Evolutionary conservation across 164 flowering plant genomes (phyloP).

Genomic region (Malania oleifera): DNA sequence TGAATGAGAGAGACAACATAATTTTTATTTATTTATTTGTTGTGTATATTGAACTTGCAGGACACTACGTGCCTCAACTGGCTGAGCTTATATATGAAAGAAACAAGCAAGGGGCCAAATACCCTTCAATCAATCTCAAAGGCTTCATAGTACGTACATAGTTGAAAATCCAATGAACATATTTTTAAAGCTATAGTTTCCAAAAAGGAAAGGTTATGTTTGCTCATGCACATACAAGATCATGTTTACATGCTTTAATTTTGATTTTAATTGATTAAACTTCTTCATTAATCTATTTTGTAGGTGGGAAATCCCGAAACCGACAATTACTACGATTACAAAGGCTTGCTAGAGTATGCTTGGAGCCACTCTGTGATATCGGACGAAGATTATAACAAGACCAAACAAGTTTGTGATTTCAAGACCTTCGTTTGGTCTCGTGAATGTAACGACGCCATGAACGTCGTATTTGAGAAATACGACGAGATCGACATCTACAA

Average conservation of each 20-base stretch:
- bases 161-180: too few species aligned
- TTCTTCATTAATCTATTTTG: background rate
- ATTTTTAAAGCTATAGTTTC: too few species aligned
- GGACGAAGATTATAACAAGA: conserved; percentile 34
- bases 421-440: conserved; percentile 27
- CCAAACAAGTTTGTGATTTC: conserved; percentile 47
- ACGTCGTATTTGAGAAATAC: conserved; percentile 25
- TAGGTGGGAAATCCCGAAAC: conserved; percentile 79
- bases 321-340: conserved; percentile 46
- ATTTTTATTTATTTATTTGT: too few species aligned
- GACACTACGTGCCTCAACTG: conserved; percentile 76
- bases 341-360: conserved; percentile 57
- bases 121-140: conserved; percentile 50
- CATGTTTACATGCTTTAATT: too few species aligned
- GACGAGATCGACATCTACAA: conserved; percentile 62
- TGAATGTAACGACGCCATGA: conserved; percentile 35
- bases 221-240: too few species aligned
- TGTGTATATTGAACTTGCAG: conserved; percentile 19
- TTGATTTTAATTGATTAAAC: too few species aligned
- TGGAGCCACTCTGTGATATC: conserved; percentile 73
- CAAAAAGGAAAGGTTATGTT: too few species aligned
- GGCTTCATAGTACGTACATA: conserved; percentile 52
- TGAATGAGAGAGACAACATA: too few species aligned
- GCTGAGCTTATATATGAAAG: conserved; percentile 56
- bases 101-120: conserved; percentile 30